A percentile compares a stretch with the other conserved stretches of the same genome.
Evolutionary conservation across 768 basidiomycete genomes (phyloP).

Genomic region (Rhodotorula kratochvilovae): DNA sequence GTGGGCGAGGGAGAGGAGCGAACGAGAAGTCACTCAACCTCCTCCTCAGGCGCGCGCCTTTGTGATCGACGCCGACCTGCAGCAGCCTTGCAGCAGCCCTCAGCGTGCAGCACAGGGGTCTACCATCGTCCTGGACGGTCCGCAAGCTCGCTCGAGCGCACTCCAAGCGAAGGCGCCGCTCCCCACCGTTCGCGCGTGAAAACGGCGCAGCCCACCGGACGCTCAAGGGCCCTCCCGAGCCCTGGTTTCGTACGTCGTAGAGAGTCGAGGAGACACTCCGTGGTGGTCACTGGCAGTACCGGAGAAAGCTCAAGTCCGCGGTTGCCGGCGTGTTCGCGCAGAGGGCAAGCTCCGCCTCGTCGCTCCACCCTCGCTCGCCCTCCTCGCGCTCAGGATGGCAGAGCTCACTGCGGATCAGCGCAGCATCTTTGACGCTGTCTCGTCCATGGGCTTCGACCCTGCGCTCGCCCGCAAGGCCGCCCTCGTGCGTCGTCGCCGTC

Average conservation of each 20-base stretch:
- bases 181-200: too few species aligned
- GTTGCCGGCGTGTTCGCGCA: too few species aligned
- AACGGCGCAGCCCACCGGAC: too few species aligned
- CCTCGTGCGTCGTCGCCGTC: background rate
- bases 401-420: background rate
- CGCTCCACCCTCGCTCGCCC: background rate
- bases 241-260: too few species aligned
- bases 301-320: background rate
- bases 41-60: background rate
- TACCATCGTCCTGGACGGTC: too few species aligned
- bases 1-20: background rate
- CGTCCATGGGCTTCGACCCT: slow-evolving; percentile 6
- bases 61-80: background rate
- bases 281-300: too few species aligned
- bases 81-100: too few species aligned
- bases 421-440: background rate
- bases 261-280: too few species aligned
- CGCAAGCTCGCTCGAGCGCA: too few species aligned
- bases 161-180: too few species aligned
- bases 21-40: background rate
- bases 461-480: background rate
- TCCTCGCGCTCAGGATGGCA: background rate
- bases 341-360: background rate
- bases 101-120: too few species aligned
- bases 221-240: too few species aligned